phyloP scores from a whole-genome alignment of 495 filamentous ascomycete genomes.

The Hypoxylon lenormandii region DNA sequence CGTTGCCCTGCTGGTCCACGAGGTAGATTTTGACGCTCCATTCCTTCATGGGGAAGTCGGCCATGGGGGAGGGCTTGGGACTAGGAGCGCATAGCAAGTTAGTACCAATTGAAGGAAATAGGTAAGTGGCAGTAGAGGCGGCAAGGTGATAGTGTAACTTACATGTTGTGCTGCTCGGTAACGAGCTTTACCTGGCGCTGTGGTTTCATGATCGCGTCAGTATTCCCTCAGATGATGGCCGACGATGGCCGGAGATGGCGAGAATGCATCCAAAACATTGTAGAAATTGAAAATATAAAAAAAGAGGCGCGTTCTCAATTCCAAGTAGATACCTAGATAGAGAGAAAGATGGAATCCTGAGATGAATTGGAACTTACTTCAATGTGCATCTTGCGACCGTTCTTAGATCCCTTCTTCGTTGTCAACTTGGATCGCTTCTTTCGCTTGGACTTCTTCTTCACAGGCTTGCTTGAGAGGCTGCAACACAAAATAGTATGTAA shows the following conservation, averaged over 20 bases:
- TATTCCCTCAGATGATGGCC: conserved; percentile 19
- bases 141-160: conserved; percentile 56
- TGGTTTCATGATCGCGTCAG: conserved; percentile 37
- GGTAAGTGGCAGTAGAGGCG: conserved; percentile 8
- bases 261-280: neutral
- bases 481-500: too few relatives aligned
- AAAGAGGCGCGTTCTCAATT: too few relatives aligned
- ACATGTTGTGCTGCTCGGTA: conserved; percentile 90
- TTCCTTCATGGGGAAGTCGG: conserved; percentile 90
- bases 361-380: conserved; percentile 36
- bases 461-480: too few relatives aligned
- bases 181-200: conserved; percentile 89
- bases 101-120: conserved; percentile 27
- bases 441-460: too few relatives aligned
- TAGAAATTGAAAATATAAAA: too few relatives aligned
- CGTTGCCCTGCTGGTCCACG: conserved; percentile 70
- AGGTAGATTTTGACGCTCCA: conserved; percentile 75
- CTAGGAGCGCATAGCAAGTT: conserved; percentile 52
- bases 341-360: neutral
- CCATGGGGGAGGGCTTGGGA: conserved; percentile 77
- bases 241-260: neutral
- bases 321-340: too few relatives aligned
- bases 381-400: conserved; percentile 36
- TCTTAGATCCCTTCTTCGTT: too few relatives aligned
- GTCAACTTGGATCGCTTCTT: too few relatives aligned